Evolutionary conservation across 768 basidiomycete genomes (phyloP), one percentile per base, ranked within the genome.

Genomic region (Termitomyces sp.): DNA sequence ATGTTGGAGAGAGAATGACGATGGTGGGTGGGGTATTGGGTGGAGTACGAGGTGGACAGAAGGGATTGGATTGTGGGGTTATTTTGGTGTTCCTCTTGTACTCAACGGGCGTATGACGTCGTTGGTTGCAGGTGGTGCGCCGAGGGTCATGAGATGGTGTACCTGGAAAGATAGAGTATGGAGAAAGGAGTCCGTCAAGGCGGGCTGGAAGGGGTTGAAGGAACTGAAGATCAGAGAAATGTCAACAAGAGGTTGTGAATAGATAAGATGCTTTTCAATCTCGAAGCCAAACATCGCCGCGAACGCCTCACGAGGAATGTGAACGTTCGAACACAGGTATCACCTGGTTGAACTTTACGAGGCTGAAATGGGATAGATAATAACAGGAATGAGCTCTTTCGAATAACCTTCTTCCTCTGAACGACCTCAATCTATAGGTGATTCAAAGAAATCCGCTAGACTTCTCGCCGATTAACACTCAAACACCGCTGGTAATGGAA

Each of bases 1-100:
- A 56, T 17, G 55, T 56, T 8, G 55, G 55, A 17, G 55, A 56
- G 17, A 50, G 55, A 9, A 56, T 33, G 33, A 38, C n/a, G 8
- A 56, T 51, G 11, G 33, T 33, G 12, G 49, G 50, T 10, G 42
- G 49, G 0, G 31, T 30, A 5, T 5, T 35, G 8, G 15, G 31
- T 21, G 55, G 53, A 3, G 55, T 50, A 10, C 49, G 26, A 11
- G 55, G 41, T 5, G 31, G 42, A 11, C 41, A 3, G 33, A 56
- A 56, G 48, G 3, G 48, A 50, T 31, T 48, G 4, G 14, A 49
- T 15, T 49, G 40, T 2, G 45, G 54, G 7, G 37, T 51, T 3
- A 5, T 30, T 19, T 19, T 28, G 21, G 28, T 47, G 55, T n/a
- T n/a, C 3, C 10, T 40, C 55, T 21, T 40, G 7, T 26, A 35